Percentiles rank a stretch among this genome's conserved stretches.
These are phyloP conservation scores for Xylaria castorea DNA, from an alignment of 495 filamentous ascomycete genomes.

Conservation along the genomic window DNA sequence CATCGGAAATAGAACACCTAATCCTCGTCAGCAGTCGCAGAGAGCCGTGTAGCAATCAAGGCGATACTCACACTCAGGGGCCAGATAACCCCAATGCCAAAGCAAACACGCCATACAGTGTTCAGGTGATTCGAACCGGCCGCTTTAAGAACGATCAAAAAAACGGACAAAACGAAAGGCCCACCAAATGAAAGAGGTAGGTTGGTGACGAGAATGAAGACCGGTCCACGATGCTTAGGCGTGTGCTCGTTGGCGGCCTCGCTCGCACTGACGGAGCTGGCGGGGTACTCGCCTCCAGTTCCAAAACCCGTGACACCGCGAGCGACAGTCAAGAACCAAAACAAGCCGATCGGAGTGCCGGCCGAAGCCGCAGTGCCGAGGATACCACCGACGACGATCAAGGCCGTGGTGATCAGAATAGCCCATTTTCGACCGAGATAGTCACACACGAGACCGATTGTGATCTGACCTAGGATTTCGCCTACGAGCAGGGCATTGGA, in stretches of 20 bases:
- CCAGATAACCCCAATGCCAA: conserved; percentile 58
- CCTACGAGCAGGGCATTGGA: conserved; percentile 62
- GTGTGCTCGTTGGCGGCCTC: conserved; percentile 57
- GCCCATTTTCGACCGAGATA: conserved; percentile 60
- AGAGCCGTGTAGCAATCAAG: not conserved
- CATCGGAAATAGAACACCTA: conserved; percentile 58
- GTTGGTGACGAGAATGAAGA: conserved; percentile 62
- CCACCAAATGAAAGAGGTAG: conserved; percentile 58
- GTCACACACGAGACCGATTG: conserved; percentile 59
- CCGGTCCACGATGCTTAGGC: conserved; percentile 44
- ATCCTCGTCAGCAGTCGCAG: not conserved
- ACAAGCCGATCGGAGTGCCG: conserved; percentile 55
- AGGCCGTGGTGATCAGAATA: conserved; percentile 56
- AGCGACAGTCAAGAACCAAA: conserved; percentile 63
- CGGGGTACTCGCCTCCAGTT: conserved; percentile 51
- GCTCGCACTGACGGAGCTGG: conserved; percentile 51
- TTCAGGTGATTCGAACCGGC: conserved; percentile 48
- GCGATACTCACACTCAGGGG: conserved; percentile 43
- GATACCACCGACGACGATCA: conserved; percentile 61
- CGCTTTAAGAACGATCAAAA: conserved; percentile 53
- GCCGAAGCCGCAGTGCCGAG: conserved; percentile 56
- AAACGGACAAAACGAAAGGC: conserved; percentile 56
- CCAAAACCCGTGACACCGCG: conserved; percentile 62
- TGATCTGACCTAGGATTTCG: conserved; percentile 59
- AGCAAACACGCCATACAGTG: conserved; percentile 60